phyloP scores from a whole-genome alignment of 345 rosid genomes.

The Iberis pinnata region DNA sequence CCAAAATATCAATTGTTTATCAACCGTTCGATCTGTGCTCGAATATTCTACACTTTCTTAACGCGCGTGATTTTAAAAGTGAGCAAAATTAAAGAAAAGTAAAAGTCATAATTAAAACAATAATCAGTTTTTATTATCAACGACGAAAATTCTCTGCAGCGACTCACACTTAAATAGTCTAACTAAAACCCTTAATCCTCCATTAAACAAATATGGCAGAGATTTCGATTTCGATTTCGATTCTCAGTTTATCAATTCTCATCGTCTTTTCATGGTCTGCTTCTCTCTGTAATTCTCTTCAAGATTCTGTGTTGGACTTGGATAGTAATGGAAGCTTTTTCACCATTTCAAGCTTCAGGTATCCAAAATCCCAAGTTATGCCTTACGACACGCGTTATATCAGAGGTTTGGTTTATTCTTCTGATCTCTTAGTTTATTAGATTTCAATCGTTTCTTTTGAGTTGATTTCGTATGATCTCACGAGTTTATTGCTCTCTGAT shows the following conservation, averaged over 20 bases:
- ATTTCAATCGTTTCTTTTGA: neutral
- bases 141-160: slow-evolving; percentile 14
- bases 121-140: neutral
- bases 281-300: slow-evolving; percentile 10
- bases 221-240: slow-evolving; percentile 11
- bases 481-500: slow-evolving; percentile 11
- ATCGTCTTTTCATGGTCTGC: slow-evolving; percentile 8
- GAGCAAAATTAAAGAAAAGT: neutral
- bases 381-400: slow-evolving; percentile 63
- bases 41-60: neutral
- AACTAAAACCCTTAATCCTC: slow-evolving; percentile 24
- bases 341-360: slow-evolving; percentile 60
- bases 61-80: neutral
- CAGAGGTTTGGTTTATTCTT: slow-evolving; percentile 41
- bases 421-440: neutral
- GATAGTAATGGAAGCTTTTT: slow-evolving; percentile 27
- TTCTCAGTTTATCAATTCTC: slow-evolving; percentile 9
- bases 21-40: slow-evolving; percentile 17
- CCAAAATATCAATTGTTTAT: neutral
- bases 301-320: neutral
- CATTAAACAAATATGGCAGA: slow-evolving; percentile 16
- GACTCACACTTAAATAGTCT: neutral
- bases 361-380: slow-evolving; percentile 50
- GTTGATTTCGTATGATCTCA: neutral
- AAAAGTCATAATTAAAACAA: neutral